phyloP scores from a whole-genome alignment of 2,329 filamentous ascomycete species.

The Cladosporium cucumerinum region DNA sequence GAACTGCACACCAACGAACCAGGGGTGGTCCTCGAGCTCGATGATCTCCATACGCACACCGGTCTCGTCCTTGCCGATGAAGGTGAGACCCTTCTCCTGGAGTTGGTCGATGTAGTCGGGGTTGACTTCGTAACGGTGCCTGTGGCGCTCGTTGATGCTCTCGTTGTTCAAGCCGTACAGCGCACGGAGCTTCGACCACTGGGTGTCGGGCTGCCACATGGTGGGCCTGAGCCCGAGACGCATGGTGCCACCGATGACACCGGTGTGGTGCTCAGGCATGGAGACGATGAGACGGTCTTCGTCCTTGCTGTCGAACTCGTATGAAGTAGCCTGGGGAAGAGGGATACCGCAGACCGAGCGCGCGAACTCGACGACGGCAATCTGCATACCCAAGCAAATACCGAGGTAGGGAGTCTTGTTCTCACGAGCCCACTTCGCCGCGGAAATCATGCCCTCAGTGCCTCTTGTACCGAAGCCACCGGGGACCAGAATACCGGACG shows the following conservation, averaged over 20 bases:
- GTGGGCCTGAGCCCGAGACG: slow-evolving; percentile 72
- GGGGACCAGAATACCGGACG: slow-evolving; percentile 65
- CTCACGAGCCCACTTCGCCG: slow-evolving; percentile 81
- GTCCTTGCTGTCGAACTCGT: slow-evolving; percentile 58
- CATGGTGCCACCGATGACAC: slow-evolving; percentile 83
- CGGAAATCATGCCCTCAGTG: slow-evolving; percentile 84
- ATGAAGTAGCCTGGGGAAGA: slow-evolving; percentile 50
- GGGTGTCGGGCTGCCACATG: slow-evolving; percentile 69
- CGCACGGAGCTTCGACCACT: slow-evolving; percentile 74
- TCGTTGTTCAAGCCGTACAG: slow-evolving; percentile 60
- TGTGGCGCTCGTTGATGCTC: slow-evolving; percentile 66
- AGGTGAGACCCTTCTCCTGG: slow-evolving; percentile 65
- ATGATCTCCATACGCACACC: slow-evolving; percentile 79
- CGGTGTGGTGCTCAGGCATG: slow-evolving; percentile 84
- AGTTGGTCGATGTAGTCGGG: slow-evolving; percentile 69
- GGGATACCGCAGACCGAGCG: slow-evolving; percentile 67
- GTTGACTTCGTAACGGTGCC: slow-evolving; percentile 90
- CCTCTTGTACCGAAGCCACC: slow-evolving; percentile 81
- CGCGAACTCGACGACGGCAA: slow-evolving; percentile 86
- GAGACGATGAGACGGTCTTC: slow-evolving; percentile 73
- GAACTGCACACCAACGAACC: slow-evolving; percentile 81
- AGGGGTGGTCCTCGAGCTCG: slow-evolving; percentile 79
- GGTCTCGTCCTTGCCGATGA: slow-evolving; percentile 75
- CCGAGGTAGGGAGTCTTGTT: slow-evolving; percentile 80
- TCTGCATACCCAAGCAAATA: slow-evolving; percentile 88